These are phyloP conservation scores for Elsinoe perseae DNA, from an alignment of 2,329 filamentous ascomycete genomes.

Conservation along the genomic window DNA sequence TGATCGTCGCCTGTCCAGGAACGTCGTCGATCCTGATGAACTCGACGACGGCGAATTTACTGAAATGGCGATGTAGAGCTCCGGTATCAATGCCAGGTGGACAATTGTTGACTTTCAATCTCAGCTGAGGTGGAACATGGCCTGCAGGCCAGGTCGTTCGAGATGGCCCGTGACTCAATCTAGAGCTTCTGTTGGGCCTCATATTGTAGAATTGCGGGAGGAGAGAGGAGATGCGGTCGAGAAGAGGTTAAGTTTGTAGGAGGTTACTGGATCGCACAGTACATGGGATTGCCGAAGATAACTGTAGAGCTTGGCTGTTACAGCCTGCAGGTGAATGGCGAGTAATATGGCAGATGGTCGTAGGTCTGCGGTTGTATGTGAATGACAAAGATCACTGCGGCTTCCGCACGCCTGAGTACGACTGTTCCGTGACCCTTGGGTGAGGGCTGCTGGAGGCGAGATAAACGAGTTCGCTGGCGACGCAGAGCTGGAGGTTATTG, in stretches of 20 bases:
- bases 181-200: not conserved
- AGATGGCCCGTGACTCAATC: not conserved
- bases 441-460: not conserved
- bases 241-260: no score
- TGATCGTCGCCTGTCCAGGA: not conserved
- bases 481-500: not conserved
- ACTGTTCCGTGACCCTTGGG: no score
- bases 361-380: no score
- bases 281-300: no score
- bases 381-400: no score
- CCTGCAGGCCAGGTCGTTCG: not conserved
- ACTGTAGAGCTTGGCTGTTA: no score
- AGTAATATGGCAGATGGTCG: no score
- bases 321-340: no score
- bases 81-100: conserved; percentile 20
- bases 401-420: no score
- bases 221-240: no score
- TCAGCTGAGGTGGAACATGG: not conserved
- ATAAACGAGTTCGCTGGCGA: not conserved
- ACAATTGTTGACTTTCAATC: not conserved
- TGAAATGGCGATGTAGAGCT: conserved; percentile 20
- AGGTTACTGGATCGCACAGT: no score
- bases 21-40: conserved; percentile 26
- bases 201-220: not conserved
- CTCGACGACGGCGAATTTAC: conserved; percentile 25